Evolutionary conservation across 2,329 filamentous ascomycete species (phyloP).

Genomic region (Pochonia chlamydosporia): DNA sequence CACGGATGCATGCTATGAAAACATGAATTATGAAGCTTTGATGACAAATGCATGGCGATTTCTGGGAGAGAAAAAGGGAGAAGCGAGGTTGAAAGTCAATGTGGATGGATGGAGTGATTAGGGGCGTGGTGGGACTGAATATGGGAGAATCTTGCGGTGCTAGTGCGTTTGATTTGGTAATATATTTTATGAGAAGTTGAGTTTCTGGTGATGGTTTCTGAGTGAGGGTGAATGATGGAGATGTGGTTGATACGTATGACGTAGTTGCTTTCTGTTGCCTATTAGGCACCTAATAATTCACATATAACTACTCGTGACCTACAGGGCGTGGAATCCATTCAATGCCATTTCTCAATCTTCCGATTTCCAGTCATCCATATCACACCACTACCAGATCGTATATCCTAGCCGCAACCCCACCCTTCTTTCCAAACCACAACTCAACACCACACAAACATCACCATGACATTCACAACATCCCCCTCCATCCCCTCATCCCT

Average conservation of each 20-base stretch:
- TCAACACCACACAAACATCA: not conserved
- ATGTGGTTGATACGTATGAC: too few species aligned
- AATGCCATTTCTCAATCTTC: too few species aligned
- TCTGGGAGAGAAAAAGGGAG: not conserved
- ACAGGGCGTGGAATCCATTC: too few species aligned
- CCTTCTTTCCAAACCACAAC: too few species aligned
- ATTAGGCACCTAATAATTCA: too few species aligned
- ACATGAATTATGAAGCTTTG: slow-evolving; percentile 3
- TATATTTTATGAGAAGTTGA: not conserved
- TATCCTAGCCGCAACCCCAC: too few species aligned
- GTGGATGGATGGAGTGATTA: too few species aligned
- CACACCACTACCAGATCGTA: too few species aligned
- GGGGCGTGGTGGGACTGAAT: too few species aligned
- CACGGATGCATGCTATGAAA: not conserved
- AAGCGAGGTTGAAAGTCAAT: not conserved
- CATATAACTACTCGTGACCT: too few species aligned
- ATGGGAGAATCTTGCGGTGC: not conserved
- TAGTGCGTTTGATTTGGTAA: not conserved
- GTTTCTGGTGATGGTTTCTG: not conserved
- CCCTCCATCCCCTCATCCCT: slow-evolving; percentile 6
- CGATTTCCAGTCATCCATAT: too few species aligned
- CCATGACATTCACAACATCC: not conserved
- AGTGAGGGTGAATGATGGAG: not conserved
- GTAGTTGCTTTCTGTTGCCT: too few species aligned
- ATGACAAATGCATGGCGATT: slow-evolving; percentile 1